Base-by-base conservation (phyloP, 768 basidiomycete genomes). In the Macrocybe gigantea region DNA sequence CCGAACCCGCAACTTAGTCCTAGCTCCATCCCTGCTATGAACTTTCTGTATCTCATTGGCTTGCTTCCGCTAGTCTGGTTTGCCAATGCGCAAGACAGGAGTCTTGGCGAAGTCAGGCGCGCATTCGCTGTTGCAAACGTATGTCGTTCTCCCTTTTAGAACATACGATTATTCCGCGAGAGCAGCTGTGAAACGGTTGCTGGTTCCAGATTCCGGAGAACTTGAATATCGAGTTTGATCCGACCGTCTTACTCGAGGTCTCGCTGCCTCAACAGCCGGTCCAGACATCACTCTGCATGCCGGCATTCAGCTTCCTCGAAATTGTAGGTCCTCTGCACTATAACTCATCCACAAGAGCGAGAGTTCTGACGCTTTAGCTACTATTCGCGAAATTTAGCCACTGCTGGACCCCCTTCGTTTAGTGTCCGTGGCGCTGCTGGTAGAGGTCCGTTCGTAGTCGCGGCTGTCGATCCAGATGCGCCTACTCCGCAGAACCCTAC, bases 391-490 rank as follows among this genome's bases (percentile, higher is more conserved):
- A 22, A 22, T 22, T 12, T 49, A 65, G 64, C 53, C 36, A 65
- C 64, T 39, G 64, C 55, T 3, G 62, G 60, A 1, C 64, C 61
- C 2, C 61, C 64, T 8, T 53, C 53, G 3, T 66, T 63, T 46
- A 52, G 51, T 41, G 49, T 59, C 15, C 42, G 49, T 7, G 59
- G 58, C 15, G 38, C 54, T 14, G 50, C 47, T 37, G 59, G 59
- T 22, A 38, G n/a, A 12, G 65, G 62, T 3, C 64, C 65, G 0
- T 69, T 67, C 54, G 65, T 69, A 7, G 53, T 68, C 5, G 63
- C 62, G 6, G 51, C 62, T 9, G 61, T 65, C 5, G 67, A 68
- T 40, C 66, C 64, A 6, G 67, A 69, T 49, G 66, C 65, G 7
- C 65, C 67, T 22, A 67, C 65, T 34, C 66, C 67, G 7, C 62